Conservation (phyloP, 108 stramenopile species). For the Conticribra guillardii region DNA sequence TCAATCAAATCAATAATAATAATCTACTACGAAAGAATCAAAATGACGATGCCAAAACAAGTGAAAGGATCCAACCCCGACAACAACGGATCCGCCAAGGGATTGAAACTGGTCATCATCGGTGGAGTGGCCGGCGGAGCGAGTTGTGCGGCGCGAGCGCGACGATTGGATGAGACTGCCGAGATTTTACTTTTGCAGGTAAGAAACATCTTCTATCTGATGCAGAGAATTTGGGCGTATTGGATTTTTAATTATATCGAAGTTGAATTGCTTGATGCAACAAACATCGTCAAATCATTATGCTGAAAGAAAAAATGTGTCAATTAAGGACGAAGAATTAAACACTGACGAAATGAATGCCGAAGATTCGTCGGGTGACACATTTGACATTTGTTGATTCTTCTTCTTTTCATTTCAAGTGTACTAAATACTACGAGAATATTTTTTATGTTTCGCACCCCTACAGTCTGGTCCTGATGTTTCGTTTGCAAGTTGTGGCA, state of each 20-base stretch:
- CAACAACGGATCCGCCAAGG: constrained; percentile 22
- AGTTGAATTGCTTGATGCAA: not conserved
- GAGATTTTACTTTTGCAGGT: constrained; percentile 66
- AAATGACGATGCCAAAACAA: too few species aligned
- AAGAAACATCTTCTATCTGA: not conserved
- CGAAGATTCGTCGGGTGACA: too few species aligned
- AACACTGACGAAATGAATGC: too few species aligned
- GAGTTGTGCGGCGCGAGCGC: constrained; percentile 66
- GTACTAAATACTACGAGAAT: too few species aligned
- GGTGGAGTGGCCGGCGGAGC: constrained; percentile 80
- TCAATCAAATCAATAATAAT: too few species aligned
- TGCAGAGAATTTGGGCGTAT: too few species aligned
- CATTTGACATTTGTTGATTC: too few species aligned
- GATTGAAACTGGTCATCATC: constrained; percentile 67
- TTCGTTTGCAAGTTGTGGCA: constrained; percentile 70
- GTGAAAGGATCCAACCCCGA: constrained; percentile 16
- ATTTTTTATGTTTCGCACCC: not conserved
- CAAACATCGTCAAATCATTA: too few species aligned
- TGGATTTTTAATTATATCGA: not conserved
- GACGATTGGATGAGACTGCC: constrained; percentile 64
- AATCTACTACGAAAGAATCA: too few species aligned
- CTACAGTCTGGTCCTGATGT: constrained; percentile 59
- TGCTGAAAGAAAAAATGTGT: too few species aligned
- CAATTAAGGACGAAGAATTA: too few species aligned
- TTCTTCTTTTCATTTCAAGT: too few species aligned